phyloP scores from a whole-genome alignment of 495 filamentous ascomycete species.

The Aspergillus nidulans region DNA sequence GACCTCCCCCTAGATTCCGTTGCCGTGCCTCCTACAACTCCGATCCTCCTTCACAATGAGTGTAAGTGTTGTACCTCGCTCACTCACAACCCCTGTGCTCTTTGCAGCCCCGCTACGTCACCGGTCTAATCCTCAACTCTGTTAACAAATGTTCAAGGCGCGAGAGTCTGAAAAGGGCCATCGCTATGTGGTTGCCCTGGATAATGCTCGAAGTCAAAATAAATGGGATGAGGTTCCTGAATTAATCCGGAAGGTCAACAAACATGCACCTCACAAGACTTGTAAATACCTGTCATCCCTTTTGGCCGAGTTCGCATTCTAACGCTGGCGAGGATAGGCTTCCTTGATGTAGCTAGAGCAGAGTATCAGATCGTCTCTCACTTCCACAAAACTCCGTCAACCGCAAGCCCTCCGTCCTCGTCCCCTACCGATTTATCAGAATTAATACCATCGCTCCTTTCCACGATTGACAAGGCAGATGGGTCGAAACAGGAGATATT shows the following conservation, averaged over 20 bases:
- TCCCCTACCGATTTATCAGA: slow-evolving; percentile 54
- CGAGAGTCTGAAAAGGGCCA: slow-evolving; percentile 63
- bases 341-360: slow-evolving; percentile 68
- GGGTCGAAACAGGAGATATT: slow-evolving; percentile 63
- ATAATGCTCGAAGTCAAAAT: slow-evolving; percentile 80
- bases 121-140: not conserved
- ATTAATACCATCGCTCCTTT: slow-evolving; percentile 54
- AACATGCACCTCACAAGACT: slow-evolving; percentile 81
- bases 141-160: slow-evolving; percentile 22
- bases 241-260: slow-evolving; percentile 82
- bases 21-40: slow-evolving; percentile 12
- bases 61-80: slow-evolving; percentile 26
- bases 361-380: slow-evolving; percentile 62
- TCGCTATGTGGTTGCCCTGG: slow-evolving; percentile 73
- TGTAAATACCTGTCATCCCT: slow-evolving; percentile 51
- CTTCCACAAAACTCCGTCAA: slow-evolving; percentile 33
- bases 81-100: not conserved
- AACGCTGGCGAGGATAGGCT: slow-evolving; percentile 46
- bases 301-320: slow-evolving; percentile 17
- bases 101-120: slow-evolving; percentile 5
- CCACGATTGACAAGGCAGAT: slow-evolving; percentile 61
- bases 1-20: slow-evolving; percentile 17
- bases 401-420: slow-evolving; percentile 25
- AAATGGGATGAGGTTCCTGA: slow-evolving; percentile 89
- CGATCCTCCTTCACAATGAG: slow-evolving; percentile 31